phyloP scores from a whole-genome alignment of 1,139 yeast genomes.

The Insectozyma bohioensis region DNA sequence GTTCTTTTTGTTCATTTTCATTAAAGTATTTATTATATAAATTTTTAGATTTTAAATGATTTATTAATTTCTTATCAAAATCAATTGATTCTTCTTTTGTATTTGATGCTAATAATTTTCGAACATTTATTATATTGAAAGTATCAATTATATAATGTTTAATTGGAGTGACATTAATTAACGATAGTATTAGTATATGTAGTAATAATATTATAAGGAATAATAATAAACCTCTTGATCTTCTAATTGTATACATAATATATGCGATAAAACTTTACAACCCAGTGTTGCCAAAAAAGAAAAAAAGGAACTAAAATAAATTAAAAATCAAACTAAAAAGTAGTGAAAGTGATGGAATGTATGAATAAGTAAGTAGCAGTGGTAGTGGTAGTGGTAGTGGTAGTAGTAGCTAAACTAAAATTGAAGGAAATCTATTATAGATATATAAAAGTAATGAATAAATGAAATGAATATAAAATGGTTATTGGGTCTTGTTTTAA shows the following conservation, averaged over 20 bases:
- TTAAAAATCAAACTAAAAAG: too few species aligned
- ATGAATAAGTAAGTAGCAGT: background rate
- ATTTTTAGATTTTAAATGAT: constrained; percentile 21
- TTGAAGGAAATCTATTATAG: too few species aligned
- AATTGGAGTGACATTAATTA: constrained; percentile 9
- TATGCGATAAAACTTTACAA: background rate
- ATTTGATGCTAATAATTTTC: constrained; percentile 4
- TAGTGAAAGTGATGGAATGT: too few species aligned
- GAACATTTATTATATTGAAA: constrained; percentile 6
- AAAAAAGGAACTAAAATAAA: too few species aligned
- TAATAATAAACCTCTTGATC: constrained; percentile 20
- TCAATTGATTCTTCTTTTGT: background rate
- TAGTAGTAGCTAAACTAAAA: too few species aligned
- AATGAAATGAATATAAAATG: too few species aligned
- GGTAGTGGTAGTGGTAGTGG: background rate
- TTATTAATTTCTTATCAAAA: constrained; percentile 3
- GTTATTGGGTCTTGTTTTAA: too few species aligned
- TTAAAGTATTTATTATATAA: constrained; percentile 17
- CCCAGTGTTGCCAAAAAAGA: too few species aligned
- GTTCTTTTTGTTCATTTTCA: constrained; percentile 16
- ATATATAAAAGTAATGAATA: too few species aligned
- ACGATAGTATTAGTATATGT: constrained; percentile 19
- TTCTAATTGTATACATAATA: constrained; percentile 14
- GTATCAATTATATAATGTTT: constrained; percentile 10
- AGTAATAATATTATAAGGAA: constrained; percentile 16